phyloP scores from a whole-genome alignment of 1,284 basidiomycete genomes.

The Cryptococcus sp. region DNA sequence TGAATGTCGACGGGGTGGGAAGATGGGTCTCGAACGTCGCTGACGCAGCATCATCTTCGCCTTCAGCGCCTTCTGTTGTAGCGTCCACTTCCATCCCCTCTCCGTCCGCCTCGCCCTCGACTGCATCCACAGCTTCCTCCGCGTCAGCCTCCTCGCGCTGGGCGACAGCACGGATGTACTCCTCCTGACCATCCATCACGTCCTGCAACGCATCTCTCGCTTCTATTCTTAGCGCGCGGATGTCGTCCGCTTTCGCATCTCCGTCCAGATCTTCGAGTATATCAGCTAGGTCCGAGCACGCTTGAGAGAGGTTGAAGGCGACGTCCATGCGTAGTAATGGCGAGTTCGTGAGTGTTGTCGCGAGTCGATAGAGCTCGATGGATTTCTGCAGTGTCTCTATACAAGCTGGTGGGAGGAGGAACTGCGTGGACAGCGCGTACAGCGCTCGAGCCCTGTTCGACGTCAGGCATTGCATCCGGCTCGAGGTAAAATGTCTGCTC shows the following conservation, averaged over 20 bases:
- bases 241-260: slow-evolving; percentile 15
- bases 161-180: slow-evolving; percentile 23
- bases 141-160: slow-evolving; percentile 18
- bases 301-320: slow-evolving; percentile 50
- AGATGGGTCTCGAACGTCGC: slow-evolving; percentile 38
- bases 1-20: slow-evolving; percentile 44
- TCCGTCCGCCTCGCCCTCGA: slow-evolving; percentile 6
- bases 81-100: slow-evolving; percentile 59
- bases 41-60: slow-evolving; percentile 59
- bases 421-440: slow-evolving; percentile 45
- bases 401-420: slow-evolving; percentile 45
- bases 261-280: slow-evolving; percentile 44
- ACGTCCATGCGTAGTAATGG: slow-evolving; percentile 46
- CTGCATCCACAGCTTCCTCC: slow-evolving; percentile 18
- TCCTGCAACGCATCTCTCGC: slow-evolving; percentile 35
- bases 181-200: slow-evolving; percentile 43
- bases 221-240: slow-evolving; percentile 31
- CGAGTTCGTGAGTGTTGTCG: slow-evolving; percentile 31
- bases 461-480: slow-evolving; percentile 2
- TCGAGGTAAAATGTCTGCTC: slow-evolving; percentile 14
- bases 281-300: slow-evolving; percentile 42
- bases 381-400: slow-evolving; percentile 34
- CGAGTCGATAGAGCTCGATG: slow-evolving; percentile 40
- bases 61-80: slow-evolving; percentile 13
- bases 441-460: slow-evolving; percentile 45